phyloP scores from a whole-genome alignment of 1,284 basidiomycete species.

The Cutaneotrichosporon cutaneum region DNA sequence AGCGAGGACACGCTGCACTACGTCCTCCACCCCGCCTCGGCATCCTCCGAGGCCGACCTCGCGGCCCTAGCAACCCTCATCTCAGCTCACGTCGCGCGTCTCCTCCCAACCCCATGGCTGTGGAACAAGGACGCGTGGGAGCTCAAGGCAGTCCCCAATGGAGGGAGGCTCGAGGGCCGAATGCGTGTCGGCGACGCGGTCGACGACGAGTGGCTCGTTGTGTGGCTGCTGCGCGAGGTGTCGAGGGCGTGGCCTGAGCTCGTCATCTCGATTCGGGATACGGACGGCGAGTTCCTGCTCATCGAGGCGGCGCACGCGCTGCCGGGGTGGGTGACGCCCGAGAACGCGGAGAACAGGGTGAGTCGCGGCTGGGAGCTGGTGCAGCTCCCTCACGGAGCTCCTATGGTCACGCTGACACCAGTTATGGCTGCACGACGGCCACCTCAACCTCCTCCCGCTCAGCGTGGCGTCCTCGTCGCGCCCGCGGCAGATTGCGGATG shows the following conservation, averaged over 20 bases:
- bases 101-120: conserved; percentile 65
- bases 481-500: conserved; percentile 59
- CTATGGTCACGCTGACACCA: conserved; percentile 45
- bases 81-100: conserved; percentile 59
- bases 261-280: conserved; percentile 71
- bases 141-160: conserved; percentile 59
- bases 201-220: conserved; percentile 93
- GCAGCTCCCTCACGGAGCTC: conserved; percentile 46
- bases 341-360: conserved; percentile 78
- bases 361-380: conserved; percentile 53
- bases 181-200: conserved; percentile 90
- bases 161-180: conserved; percentile 61
- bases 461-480: conserved; percentile 64
- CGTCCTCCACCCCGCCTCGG: conserved; percentile 60
- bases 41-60: conserved; percentile 57
- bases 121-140: conserved; percentile 90
- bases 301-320: conserved; percentile 93
- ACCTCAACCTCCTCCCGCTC: conserved; percentile 81
- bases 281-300: conserved; percentile 92
- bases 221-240: conserved; percentile 79
- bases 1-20: conserved; percentile 83
- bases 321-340: conserved; percentile 86
- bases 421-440: conserved; percentile 86
- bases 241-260: conserved; percentile 72
- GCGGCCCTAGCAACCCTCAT: conserved; percentile 70